Percentiles rank a stretch among this genome's conserved stretches.
Conservation (phyloP, 495 filamentous ascomycete genomes). For the Penicillium cinerascens region DNA sequence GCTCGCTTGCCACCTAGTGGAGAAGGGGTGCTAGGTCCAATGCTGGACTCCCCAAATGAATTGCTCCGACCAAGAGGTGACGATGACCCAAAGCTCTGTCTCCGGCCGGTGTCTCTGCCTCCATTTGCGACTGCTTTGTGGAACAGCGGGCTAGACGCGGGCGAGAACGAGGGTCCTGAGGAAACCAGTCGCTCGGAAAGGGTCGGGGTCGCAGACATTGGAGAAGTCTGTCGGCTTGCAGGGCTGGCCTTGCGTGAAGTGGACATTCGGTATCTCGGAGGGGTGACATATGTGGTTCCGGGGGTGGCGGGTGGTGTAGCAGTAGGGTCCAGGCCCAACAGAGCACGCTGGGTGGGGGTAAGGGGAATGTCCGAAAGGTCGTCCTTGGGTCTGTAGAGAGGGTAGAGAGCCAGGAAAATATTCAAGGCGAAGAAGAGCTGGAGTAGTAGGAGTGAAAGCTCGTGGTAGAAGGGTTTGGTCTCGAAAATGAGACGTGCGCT, state of each 20-base stretch:
- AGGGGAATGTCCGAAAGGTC: constrained; percentile 85
- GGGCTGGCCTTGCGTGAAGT: constrained; percentile 55
- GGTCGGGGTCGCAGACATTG: constrained; percentile 43
- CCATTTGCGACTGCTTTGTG: constrained; percentile 62
- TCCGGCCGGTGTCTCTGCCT: constrained; percentile 46
- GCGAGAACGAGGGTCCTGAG: constrained; percentile 45
- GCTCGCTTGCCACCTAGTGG: constrained; percentile 59
- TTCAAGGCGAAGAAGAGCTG: constrained; percentile 63
- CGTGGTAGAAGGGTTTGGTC: constrained; percentile 26
- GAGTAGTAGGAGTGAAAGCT: constrained; percentile 41
- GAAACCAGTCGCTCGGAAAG: constrained; percentile 39
- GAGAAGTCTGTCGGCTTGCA: constrained; percentile 52
- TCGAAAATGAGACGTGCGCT: constrained; percentile 27
- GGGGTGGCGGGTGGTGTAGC: constrained; percentile 61
- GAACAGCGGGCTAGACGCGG: constrained; percentile 60
- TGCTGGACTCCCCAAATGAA: constrained; percentile 43
- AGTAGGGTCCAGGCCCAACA: constrained; percentile 77
- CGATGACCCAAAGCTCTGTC: constrained; percentile 59
- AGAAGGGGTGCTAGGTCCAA: constrained; percentile 59
- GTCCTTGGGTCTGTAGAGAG: constrained; percentile 66
- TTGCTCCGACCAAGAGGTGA: constrained; percentile 41
- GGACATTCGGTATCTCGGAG: constrained; percentile 80
- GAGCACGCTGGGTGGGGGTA: constrained; percentile 79
- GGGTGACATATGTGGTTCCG: constrained; percentile 67
- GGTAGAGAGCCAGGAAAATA: constrained; percentile 60